These are phyloP conservation scores for Serendipita vermifera DNA, from an alignment of 768 basidiomycete genomes.

Conservation along the genomic window DNA sequence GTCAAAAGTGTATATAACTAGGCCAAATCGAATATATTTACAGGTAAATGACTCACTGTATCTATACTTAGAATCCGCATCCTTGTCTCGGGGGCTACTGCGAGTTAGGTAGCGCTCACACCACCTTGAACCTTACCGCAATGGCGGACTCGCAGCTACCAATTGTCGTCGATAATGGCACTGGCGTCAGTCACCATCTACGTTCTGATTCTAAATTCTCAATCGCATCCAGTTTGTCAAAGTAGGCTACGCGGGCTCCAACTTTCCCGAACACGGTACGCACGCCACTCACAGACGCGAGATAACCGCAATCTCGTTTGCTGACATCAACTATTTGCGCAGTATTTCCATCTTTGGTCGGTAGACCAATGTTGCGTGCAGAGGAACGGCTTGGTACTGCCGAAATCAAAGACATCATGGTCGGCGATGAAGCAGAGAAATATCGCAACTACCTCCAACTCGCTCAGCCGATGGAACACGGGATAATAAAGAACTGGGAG, in stretches of 20 bases:
- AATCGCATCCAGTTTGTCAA: slow-evolving; percentile 66
- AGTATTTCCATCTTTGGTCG: slow-evolving; percentile 96
- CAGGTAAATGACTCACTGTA: too few relatives aligned
- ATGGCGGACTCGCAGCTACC: slow-evolving; percentile 24
- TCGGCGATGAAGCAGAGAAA: slow-evolving; percentile 92
- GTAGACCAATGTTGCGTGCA: slow-evolving; percentile 91
- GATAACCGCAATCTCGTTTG: background rate
- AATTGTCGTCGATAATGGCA: slow-evolving; percentile 79
- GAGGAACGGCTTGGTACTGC: slow-evolving; percentile 85
- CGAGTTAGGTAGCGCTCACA: background rate
- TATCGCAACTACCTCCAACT: slow-evolving; percentile 93
- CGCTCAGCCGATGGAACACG: slow-evolving; percentile 98
- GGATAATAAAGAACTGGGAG: slow-evolving; percentile 97
- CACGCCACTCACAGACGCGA: slow-evolving; percentile 1
- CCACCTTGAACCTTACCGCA: slow-evolving; percentile 4
- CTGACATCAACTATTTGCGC: slow-evolving; percentile 1
- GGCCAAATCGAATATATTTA: too few relatives aligned
- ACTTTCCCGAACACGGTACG: slow-evolving; percentile 88
- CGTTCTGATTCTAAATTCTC: background rate
- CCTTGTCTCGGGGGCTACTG: background rate
- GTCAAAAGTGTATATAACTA: too few relatives aligned
- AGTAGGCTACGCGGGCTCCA: slow-evolving; percentile 81
- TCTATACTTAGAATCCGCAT: too few relatives aligned
- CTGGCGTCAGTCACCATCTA: slow-evolving; percentile 49
- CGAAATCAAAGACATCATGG: slow-evolving; percentile 92